Evolutionary conservation across 2,329 filamentous ascomycete species (phyloP), one percentile per base, ranked within the genome.

Genomic region (Hirsutella thompsonii): DNA sequence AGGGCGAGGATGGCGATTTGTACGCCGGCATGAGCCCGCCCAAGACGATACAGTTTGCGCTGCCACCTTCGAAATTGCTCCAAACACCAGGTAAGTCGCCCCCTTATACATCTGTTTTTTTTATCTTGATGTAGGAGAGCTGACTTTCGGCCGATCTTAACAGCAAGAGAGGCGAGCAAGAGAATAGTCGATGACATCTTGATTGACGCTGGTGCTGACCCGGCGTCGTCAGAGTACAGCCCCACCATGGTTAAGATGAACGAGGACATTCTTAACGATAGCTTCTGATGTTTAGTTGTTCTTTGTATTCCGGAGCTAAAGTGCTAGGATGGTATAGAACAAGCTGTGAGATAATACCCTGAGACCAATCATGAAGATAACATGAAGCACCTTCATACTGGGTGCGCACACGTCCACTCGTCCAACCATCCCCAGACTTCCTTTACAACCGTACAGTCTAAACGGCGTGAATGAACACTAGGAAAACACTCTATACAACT

Each of bases 41-140:
- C 0, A 96, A 96, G 68, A 92, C 86, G 10, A 89, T 93, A 45
- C 83, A 89, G 54, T 93, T 93, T 58, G 81, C 83, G 36, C 63
- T 93, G 37, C 83, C 83, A 39, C 81, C 82, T 40, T 83, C 79
- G 33, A 80, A 83, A 55, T 63, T 93, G 19, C 60, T 90, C 57
- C 85, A 89, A 58, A 93, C 86, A 38, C 86, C 85, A 46, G 81
- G 80, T 83, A 62, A 56, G 75, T 44, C 14, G 32, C 16, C 13
- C 14, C 2, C 13, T 6, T 14, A 34, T 5, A 18, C n/a, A 8
- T 18, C 5, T 4, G 6, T 9, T 20, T 35, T 16, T 38, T 40
- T 16, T 42, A 19, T 30, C 5, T 29, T 34, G 18, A 14, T 32
- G 36, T 8, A 20, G 32, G 45, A 38, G 16, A 43, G 28, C 36